Evolutionary conservation across 805 yeast species (phyloP), one percentile per base, ranked within the genome.

Genomic region (Saccharomycopsis fodiens): DNA sequence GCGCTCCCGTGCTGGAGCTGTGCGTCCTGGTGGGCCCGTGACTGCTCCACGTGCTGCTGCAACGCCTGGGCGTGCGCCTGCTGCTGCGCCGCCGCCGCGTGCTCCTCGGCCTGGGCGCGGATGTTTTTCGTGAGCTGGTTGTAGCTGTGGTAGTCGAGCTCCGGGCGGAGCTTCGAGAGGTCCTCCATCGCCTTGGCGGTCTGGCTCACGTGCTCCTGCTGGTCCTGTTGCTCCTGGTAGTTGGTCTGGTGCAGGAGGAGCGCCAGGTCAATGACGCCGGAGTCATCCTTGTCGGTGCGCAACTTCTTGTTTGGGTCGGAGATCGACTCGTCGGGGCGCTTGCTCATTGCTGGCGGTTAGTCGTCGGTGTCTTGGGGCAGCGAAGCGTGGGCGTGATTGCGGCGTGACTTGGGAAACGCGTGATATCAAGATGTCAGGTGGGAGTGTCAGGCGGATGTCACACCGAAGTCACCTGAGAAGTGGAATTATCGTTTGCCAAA

Each of bases 201-300:
- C 23, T 29, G 15, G 2, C 19, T 34, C 16, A 17, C 42, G n/a
- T 5, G 34, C n/a, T 21, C 8, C 36, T n/a, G 41, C 16, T 16
- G 16, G 15, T 39, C 35, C 22, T 6, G 15, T 5, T 6, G 40
- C 22, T 37, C 46, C 15, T 35, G 39, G 19, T 46, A 46, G 27
- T 42, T 50, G 16, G 54, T 44, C 45, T 67, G 70, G 52, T 68
- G 72, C 36, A 65, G 68, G 52, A 69, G 62, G 50, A 69, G 60
- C 51, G 67, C 73, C 30, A 69, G 63, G 54, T 67, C 73, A 44
- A 68, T 69, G 44, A 67, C 69, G 21, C 38, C 38, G 19, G 23
- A 41, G 29, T 48, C 52, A 15, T 45, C 49, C 35, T 41, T 37
- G 31, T 16, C 45, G 2, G 12, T n/a, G 16, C 37, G 27, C 38